A percentile compares a stretch with the other conserved stretches of the same genome.
Conservation (phyloP, 345 rosid genomes). For the Mangifera indica region DNA sequence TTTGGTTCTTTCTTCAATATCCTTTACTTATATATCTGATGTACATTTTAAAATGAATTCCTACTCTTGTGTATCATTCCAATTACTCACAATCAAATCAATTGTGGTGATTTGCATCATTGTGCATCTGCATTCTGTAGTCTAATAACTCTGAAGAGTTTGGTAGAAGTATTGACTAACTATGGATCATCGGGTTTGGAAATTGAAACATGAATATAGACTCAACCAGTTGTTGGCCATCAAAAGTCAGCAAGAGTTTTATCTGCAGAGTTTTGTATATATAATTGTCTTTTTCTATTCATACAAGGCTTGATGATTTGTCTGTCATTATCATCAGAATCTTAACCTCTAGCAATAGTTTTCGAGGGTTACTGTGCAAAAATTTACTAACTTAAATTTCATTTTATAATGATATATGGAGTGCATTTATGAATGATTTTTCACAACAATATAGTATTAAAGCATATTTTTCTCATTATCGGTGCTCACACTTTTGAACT, state of each 20-base stretch:
- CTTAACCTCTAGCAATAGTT: background rate
- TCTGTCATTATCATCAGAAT: background rate
- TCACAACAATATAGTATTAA: background rate
- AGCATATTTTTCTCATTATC: background rate
- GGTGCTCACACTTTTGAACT: conserved; percentile 6
- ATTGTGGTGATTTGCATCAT: background rate
- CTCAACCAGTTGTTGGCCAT: background rate
- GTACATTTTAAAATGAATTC: background rate
- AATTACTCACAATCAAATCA: background rate
- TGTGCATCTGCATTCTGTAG: background rate
- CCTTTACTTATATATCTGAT: background rate
- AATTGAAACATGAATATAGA: background rate
- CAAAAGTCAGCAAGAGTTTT: background rate
- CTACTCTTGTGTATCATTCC: background rate
- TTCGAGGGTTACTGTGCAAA: background rate
- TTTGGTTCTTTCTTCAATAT: background rate
- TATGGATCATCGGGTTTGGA: background rate
- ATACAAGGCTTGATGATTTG: background rate
- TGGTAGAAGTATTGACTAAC: background rate
- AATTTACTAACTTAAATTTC: background rate
- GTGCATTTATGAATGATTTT: background rate
- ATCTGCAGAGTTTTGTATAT: background rate
- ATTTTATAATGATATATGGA: background rate
- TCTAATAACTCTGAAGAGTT: background rate
- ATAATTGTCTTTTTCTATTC: background rate